These are phyloP conservation scores for Benincasa hispida DNA, from an alignment of 306 rosid species.

Conservation along the genomic window DNA sequence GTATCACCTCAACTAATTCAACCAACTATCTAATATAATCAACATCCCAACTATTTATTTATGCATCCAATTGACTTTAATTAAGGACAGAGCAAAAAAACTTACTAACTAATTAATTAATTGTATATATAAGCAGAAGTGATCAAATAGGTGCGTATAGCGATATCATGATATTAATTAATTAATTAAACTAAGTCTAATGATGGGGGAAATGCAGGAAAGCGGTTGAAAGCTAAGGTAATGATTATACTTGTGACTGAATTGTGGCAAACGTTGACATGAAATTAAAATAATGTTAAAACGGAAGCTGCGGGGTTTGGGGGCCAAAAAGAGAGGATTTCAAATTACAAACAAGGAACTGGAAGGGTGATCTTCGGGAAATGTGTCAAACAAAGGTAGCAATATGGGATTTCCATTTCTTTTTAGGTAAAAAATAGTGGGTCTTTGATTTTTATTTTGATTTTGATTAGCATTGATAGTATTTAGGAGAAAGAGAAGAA, in stretches of 20 bases:
- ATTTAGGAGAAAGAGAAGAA: not conserved
- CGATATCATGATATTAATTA: not conserved
- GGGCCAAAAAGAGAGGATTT: not conserved
- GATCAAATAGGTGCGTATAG: too few species aligned
- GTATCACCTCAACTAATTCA: not conserved
- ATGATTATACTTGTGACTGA: not conserved
- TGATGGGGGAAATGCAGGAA: not conserved
- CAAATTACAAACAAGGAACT: not conserved
- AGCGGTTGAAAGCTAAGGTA: not conserved
- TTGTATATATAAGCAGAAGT: too few species aligned
- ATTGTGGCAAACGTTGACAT: not conserved
- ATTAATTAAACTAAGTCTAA: not conserved
- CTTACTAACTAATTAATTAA: too few species aligned
- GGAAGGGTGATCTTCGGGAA: conserved; percentile 43
- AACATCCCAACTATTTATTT: too few species aligned
- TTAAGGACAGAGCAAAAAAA: too few species aligned
- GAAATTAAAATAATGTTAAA: not conserved
- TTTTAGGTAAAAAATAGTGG: conserved; percentile 23
- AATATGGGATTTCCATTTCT: conserved; percentile 19
- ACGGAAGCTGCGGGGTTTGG: not conserved
- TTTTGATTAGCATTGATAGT: too few species aligned
- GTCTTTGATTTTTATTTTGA: too few species aligned
- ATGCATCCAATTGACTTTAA: too few species aligned
- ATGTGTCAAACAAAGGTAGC: conserved; percentile 20
- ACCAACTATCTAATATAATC: not conserved